These are phyloP conservation scores for Gamarada debralockiae DNA, from an alignment of 495 filamentous ascomycete genomes.

Conservation along the genomic window DNA sequence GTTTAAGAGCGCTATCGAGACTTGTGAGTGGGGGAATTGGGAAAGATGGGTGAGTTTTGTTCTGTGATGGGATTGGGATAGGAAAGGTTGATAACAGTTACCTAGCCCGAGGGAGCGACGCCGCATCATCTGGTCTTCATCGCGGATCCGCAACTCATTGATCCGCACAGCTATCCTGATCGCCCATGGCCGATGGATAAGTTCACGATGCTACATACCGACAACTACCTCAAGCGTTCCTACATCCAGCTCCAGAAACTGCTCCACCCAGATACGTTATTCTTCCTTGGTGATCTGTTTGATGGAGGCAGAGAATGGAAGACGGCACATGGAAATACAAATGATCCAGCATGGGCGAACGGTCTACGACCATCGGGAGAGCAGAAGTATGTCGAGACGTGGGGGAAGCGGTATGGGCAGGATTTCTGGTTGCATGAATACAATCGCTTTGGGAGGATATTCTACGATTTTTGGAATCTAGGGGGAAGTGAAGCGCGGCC, in stretches of 20 bases:
- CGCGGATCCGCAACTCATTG: conserved; percentile 96
- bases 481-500: conserved; percentile 32
- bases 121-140: conserved; percentile 87
- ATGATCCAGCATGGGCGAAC: conserved; percentile 54
- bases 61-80: not conserved
- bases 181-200: conserved; percentile 84
- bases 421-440: conserved; percentile 83
- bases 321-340: conserved; percentile 51
- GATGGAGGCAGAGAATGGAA: conserved; percentile 97
- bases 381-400: conserved; percentile 55
- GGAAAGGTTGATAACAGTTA: not conserved
- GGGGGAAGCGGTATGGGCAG: conserved; percentile 67
- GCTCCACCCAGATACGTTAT: conserved; percentile 73
- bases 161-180: conserved; percentile 93
- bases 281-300: conserved; percentile 94
- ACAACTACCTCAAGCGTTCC: conserved; percentile 80
- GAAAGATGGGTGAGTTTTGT: conserved; percentile 76
- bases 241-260: conserved; percentile 66
- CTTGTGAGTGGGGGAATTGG: conserved; percentile 84
- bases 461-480: conserved; percentile 58
- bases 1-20: conserved; percentile 61
- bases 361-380: conserved; percentile 42
- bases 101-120: conserved; percentile 65
- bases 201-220: conserved; percentile 76
- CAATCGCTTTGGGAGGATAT: conserved; percentile 72